A percentile compares a stretch with the other conserved stretches of the same genome.
Evolutionary conservation across 495 filamentous ascomycete genomes (phyloP).

Genomic region (Neurospora cerealis): DNA sequence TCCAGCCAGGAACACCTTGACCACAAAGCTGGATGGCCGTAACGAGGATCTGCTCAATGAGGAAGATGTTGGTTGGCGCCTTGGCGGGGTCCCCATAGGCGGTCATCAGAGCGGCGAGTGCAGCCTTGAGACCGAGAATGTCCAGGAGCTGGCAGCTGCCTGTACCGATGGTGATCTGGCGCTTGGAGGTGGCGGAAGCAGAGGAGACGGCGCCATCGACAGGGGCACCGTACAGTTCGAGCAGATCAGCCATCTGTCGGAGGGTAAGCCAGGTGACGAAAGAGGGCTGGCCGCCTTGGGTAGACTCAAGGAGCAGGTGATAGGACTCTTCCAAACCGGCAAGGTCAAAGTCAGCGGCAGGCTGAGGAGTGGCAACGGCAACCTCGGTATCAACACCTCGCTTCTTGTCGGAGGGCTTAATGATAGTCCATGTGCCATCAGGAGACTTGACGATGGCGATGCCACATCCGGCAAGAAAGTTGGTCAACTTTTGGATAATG

Average conservation of each 20-base stretch:
- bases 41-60: constrained; percentile 16
- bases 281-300: constrained; percentile 9
- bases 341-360: constrained; percentile 8
- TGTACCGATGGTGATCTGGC: constrained; percentile 16
- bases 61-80: constrained; percentile 10
- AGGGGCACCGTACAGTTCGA: constrained; percentile 14
- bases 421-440: constrained; percentile 26
- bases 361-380: background rate
- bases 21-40: constrained; percentile 15
- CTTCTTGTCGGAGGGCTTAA: constrained; percentile 21
- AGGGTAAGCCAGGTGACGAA: constrained; percentile 12
- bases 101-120: constrained; percentile 8
- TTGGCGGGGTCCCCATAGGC: constrained; percentile 12
- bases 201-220: constrained; percentile 6
- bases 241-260: constrained; percentile 21
- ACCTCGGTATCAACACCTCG: background rate
- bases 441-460: constrained; percentile 26
- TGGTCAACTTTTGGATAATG: constrained; percentile 18
- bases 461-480: constrained; percentile 29
- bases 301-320: constrained; percentile 1
- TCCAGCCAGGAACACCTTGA: constrained; percentile 14
- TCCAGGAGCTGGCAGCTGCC: constrained; percentile 11
- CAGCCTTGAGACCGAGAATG: constrained; percentile 9
- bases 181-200: constrained; percentile 11
- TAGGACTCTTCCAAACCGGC: constrained; percentile 11